Conservation (phyloP, 345 rosid genomes). For the Eutrema yunnanense region DNA sequence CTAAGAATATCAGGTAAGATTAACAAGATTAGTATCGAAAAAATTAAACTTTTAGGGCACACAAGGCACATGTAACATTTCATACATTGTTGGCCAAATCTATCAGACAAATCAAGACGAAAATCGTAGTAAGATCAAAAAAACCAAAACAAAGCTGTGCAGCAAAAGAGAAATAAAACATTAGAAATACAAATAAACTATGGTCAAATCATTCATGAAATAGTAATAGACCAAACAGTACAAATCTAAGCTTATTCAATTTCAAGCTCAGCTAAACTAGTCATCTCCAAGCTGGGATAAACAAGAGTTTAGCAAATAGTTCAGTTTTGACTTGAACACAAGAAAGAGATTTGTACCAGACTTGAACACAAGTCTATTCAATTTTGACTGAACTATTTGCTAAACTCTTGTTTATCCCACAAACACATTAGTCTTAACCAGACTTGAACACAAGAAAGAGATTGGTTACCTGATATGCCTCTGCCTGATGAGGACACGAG, state of each 20-base stretch:
- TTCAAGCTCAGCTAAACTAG: background rate
- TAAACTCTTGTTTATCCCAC: too few species aligned
- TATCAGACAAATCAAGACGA: too few species aligned
- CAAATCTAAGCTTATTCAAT: background rate
- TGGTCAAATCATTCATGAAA: background rate
- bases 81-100: too few species aligned
- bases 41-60: too few species aligned
- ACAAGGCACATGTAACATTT: background rate
- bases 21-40: background rate
- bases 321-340: background rate
- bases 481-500: constrained; percentile 63
- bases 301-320: background rate
- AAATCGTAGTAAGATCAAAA: too few species aligned
- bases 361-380: background rate
- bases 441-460: background rate
- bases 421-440: too few species aligned
- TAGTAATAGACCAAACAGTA: background rate
- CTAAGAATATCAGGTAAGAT: background rate
- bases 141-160: too few species aligned
- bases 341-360: background rate
- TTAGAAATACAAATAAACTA: too few species aligned
- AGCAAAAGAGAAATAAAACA: too few species aligned
- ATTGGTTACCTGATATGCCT: constrained; percentile 48
- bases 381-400: too few species aligned
- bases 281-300: background rate